Base-by-base conservation (phyloP, 371 early-diverging fungal genomes). In the Mortierella sp. region DNA sequence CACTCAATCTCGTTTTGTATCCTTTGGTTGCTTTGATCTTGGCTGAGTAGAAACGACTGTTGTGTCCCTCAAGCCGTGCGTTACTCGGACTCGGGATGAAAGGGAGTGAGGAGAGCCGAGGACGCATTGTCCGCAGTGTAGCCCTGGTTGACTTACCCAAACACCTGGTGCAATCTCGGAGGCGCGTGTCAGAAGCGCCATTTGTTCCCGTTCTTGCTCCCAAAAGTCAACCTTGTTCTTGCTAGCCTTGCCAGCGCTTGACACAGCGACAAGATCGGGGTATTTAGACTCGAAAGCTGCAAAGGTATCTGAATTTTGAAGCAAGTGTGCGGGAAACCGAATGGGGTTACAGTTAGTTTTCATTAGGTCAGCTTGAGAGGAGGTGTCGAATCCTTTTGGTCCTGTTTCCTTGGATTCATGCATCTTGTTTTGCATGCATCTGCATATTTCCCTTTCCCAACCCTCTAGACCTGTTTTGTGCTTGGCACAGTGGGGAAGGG, bases 141-240 rank as follows among this genome's bases (percentile, higher is more conserved):
- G 26, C 38, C 21, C 31, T 31, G 12, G 47, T 47, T 26, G 42
- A 57, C 81, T 78, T 85, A 89, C 87, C 88, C 88, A 89, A 43
- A 89, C 62, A 28, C 84, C 71, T 3, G 67, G 59, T 46, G 87
- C 86, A 43, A 88, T 80, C 67, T 86, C 83, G 2, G 81, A 81
- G 1, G 83, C 85, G n/a, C 80, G 63, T 26, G 87, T 88, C 78
- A 89, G 76, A 26, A 79, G 52, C 19, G 82, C 65, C 86, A 89
- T 89, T 67, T 88, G 84, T 21, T 79, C 79, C 16, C 82, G 64
- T 58, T 89, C 90, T 46, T 79, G 72, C 54, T 87, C 85, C 69
- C 69, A 72, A 50, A 89, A 85, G 41, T 84, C 80, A 19, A 83
- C 62, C 42, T 65, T 79, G 51, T 86, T 71, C 57, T 72, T 65